Base-by-base conservation (phyloP, 2,329 filamentous ascomycete genomes). In the Colletotrichum cuscutae region DNA sequence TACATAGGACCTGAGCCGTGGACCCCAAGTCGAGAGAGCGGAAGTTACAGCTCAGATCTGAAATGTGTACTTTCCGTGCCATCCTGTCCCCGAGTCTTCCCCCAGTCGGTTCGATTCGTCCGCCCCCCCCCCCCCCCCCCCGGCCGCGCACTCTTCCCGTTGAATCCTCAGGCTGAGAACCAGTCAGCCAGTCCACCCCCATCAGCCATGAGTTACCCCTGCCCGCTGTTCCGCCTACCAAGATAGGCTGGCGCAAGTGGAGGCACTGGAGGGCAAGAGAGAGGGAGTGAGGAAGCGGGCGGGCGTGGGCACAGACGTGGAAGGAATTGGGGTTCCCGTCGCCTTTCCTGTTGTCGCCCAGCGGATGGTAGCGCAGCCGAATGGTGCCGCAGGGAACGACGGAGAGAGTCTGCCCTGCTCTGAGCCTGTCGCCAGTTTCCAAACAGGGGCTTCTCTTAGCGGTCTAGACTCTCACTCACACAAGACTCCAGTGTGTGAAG, bases 321-420 rank as follows among this genome's bases (percentile, higher is more conserved):
- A 24, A 72, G 42, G 65, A 30, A 42, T n/a, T 54, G n/a, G 54
- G 46, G 52, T 59, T 59, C 37, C 37, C 13, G 37, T 67, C 56
- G 22, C 64, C 49, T 58, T 30, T 42, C 22, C 46, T 26, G 52
- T 24, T 65, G 35, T 57, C 60, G 56, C 28, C 28, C 61, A 30
- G 60, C 71, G 71, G 70, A 72, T 65, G 24, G 32, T 70, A 70
- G 70, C 66, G 60, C 66, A 72, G 70, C 70, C 70, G 70, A 65
- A 54, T 30, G 70, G 42, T 70, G 70, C 60, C 66, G 66, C 60
- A 65, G 56, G 32, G 60, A 42, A 42, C 13, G 37, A 37, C 60
- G 65, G 54, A 54, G 58, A 65, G 24, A 30, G 12, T 15, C 12
- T 37, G 13, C 13, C 13, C 65, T 56, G n/a, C 65, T 69, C 52